Conservation (phyloP, 2,329 filamentous ascomycete species). For the Huntiella bhutanensis region DNA sequence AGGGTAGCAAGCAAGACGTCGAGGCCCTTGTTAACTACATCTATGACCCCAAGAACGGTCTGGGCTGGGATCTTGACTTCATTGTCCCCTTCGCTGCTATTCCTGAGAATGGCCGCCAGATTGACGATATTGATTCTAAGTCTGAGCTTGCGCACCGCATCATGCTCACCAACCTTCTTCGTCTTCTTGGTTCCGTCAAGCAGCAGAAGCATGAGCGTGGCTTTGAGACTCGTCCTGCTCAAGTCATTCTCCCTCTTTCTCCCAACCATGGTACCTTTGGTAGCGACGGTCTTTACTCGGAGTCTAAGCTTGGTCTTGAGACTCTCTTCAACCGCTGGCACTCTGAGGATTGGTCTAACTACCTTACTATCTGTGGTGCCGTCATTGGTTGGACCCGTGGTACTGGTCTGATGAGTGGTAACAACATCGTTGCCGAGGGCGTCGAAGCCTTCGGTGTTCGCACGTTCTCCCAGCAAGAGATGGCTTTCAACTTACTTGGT, state of each 20-base stretch:
- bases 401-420: slow-evolving; percentile 92
- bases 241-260: slow-evolving; percentile 87
- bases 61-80: slow-evolving; percentile 95
- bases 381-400: slow-evolving; percentile 99
- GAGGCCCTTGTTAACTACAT: slow-evolving; percentile 90
- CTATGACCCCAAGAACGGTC: slow-evolving; percentile 86
- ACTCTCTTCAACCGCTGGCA: slow-evolving; percentile 98
- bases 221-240: slow-evolving; percentile 87
- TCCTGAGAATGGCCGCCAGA: slow-evolving; percentile 91
- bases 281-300: slow-evolving; percentile 92
- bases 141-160: slow-evolving; percentile 96
- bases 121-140: slow-evolving; percentile 90
- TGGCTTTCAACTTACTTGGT: slow-evolving; percentile 96
- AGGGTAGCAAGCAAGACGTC: slow-evolving; percentile 94
- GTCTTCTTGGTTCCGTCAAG: slow-evolving; percentile 81
- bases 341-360: slow-evolving; percentile 92
- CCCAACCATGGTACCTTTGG: slow-evolving; percentile 98
- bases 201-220: slow-evolving; percentile 69
- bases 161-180: slow-evolving; percentile 93
- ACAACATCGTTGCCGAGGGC: slow-evolving; percentile 93
- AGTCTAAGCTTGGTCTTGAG: slow-evolving; percentile 92
- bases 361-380: slow-evolving; percentile 93
- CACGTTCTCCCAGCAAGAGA: slow-evolving; percentile 97
- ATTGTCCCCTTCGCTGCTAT: slow-evolving; percentile 95
- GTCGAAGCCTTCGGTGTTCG: slow-evolving; percentile 93